These are phyloP conservation scores for Psilocybe tampanensis DNA, from an alignment of 768 basidiomycete genomes.

Conservation along the genomic window DNA sequence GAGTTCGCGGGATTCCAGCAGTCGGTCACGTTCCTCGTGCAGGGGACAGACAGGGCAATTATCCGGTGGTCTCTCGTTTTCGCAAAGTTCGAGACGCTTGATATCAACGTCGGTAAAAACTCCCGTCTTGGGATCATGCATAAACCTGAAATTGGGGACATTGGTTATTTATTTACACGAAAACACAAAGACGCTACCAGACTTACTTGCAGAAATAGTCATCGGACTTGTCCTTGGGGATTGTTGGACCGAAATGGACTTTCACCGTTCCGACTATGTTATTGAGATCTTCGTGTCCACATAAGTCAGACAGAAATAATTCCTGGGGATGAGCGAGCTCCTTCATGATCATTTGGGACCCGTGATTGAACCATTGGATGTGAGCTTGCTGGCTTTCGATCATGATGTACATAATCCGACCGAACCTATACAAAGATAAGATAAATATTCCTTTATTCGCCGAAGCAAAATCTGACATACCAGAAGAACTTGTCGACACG, in stretches of 20 bases:
- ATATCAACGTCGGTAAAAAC: constrained; percentile 46
- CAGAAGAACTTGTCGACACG: constrained; percentile 66
- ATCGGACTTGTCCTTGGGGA: constrained; percentile 28
- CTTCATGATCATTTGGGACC: constrained; percentile 57
- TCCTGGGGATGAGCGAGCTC: constrained; percentile 68
- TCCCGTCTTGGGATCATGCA: constrained; percentile 47
- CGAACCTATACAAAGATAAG: constrained; percentile 57
- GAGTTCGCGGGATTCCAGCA: constrained; percentile 29
- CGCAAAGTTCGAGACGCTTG: constrained; percentile 25
- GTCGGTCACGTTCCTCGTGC: constrained; percentile 31
- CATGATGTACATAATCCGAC: constrained; percentile 56
- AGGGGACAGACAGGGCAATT: constrained; percentile 57
- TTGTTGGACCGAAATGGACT: constrained; percentile 35
- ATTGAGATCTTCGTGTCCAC: constrained; percentile 42
- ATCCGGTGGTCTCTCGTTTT: constrained; percentile 37
- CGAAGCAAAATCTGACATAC: constrained; percentile 31
- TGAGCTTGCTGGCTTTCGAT: constrained; percentile 49
- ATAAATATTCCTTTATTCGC: neutral
- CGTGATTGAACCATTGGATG: constrained; percentile 77
- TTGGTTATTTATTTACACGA: neutral
- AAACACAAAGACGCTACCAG: neutral
- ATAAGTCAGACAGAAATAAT: constrained; percentile 61
- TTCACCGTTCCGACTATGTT: constrained; percentile 50
- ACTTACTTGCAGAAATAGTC: constrained; percentile 64
- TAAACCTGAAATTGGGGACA: constrained; percentile 39